Percentiles rank a stretch among this genome's conserved stretches.
phyloP scores from a whole-genome alignment of 2,329 filamentous ascomycete species.

The Ophiocordyceps camponoti-floridani region DNA sequence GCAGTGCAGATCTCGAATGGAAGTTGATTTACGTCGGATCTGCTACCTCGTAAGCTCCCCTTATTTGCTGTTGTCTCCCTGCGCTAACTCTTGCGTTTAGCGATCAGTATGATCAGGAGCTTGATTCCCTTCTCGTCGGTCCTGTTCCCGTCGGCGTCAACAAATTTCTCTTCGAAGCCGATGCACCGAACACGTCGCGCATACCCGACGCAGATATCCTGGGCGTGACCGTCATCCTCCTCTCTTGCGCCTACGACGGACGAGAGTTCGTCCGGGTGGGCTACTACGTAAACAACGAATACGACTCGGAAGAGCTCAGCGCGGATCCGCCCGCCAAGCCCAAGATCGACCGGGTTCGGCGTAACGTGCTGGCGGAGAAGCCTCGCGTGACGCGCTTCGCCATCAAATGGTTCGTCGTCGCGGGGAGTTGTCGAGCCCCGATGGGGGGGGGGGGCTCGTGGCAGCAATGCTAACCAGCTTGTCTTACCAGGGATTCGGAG shows the following conservation, averaged over 20 bases:
- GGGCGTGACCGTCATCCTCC: constrained; percentile 88
- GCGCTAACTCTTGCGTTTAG: constrained; percentile 23
- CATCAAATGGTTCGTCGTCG: constrained; percentile 76
- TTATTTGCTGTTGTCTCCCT: constrained; percentile 1
- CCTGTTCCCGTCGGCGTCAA: constrained; percentile 97
- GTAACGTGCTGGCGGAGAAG: constrained; percentile 92
- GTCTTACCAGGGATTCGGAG: constrained; percentile 89
- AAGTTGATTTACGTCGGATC: constrained; percentile 98
- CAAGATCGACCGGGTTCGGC: constrained; percentile 75
- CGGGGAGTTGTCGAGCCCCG: too few relatives aligned
- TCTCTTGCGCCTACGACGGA: constrained; percentile 91
- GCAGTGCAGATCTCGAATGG: constrained; percentile 78
- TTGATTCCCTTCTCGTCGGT: constrained; percentile 88
- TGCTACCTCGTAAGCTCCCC: constrained; percentile 65
- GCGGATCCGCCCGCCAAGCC: constrained; percentile 85
- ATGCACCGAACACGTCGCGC: constrained; percentile 72
- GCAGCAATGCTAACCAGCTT: constrained; percentile 1
- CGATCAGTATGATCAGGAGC: constrained; percentile 94
- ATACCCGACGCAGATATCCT: constrained; percentile 93
- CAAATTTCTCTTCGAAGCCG: constrained; percentile 96
- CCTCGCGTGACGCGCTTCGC: constrained; percentile 92
- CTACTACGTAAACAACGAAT: constrained; percentile 99
- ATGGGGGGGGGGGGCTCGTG: too few relatives aligned
- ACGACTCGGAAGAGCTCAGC: constrained; percentile 77
- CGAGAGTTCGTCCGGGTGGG: constrained; percentile 95